Percentiles rank a stretch among this genome's conserved stretches.
phyloP scores from a whole-genome alignment of 2,329 filamentous ascomycete genomes.

The Fusarium sp. region DNA sequence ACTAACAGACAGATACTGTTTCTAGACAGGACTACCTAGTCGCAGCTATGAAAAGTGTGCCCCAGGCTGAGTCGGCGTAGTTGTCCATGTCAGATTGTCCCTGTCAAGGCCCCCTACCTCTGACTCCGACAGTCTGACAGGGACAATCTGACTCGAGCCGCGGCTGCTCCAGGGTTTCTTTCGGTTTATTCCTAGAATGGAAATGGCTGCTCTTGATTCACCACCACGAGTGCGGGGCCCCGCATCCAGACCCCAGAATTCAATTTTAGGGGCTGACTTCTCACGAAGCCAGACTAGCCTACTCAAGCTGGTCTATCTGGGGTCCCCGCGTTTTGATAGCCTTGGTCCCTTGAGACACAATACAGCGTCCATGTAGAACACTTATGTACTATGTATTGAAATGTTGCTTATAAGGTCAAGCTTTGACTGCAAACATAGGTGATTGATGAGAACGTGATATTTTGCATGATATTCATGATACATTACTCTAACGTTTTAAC shows the following conservation, averaged over 20 bases:
- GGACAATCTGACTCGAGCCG: neutral
- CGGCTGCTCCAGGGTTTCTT: neutral
- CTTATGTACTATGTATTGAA: no score
- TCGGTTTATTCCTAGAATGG: neutral
- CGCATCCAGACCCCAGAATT: neutral
- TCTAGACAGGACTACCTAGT: neutral
- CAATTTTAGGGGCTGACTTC: neutral
- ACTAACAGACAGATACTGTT: fast-evolving
- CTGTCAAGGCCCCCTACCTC: neutral
- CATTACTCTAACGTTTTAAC: neutral
- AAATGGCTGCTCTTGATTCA: no score
- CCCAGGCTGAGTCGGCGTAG: fast-evolving
- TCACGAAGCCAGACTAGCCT: neutral
- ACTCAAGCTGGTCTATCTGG: neutral
- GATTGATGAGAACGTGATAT: no score
- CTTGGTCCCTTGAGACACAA: neutral
- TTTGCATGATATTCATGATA: neutral
- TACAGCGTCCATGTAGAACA: neutral
- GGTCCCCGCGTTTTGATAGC: neutral
- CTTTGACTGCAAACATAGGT: no score
- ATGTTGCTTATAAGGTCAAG: no score
- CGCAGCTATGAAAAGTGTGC: neutral
- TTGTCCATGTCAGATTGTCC: neutral
- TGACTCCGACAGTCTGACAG: neutral
- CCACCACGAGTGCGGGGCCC: neutral